Evolutionary conservation across 2,329 filamentous ascomycete species (phyloP), one percentile per base, ranked within the genome.

Genomic region (Trichoderma semiorbis): DNA sequence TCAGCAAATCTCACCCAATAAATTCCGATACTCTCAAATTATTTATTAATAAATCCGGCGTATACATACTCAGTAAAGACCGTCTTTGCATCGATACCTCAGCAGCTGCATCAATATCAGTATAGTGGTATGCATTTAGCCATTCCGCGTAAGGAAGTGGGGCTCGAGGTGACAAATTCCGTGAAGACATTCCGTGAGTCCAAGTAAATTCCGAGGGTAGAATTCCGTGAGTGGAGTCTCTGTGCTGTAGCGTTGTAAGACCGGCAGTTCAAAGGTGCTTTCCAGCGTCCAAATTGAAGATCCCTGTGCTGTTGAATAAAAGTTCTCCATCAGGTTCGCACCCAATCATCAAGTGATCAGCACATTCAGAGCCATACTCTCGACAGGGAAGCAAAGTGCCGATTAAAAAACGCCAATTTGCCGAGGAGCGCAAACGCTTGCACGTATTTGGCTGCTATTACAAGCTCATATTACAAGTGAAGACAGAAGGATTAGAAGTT

Each of bases 241-340:
- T 36, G 34, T 36, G 14, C 34, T 36, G 34, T 36, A 36, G 34
- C 34, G 34, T 36, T 36, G 36, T 39, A 39, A 39, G 36, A 39
- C 36, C n/a, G 18, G n/a, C 43, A 47, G n/a, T n/a, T 47, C 43
- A 7, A 47, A 47, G n/a, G 18, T 21, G 43, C n/a, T 47, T 47
- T n/a, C 5, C 36, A 39, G 6, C 6, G 43, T 21, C 10, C 43
- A 16, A 47, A 47, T 11, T 11, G 18, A 21, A 11, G 10, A 47
- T 47, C 43, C 43, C 4, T 5, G 43, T 47, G 43, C 43, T 18
- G 43, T 47, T n/a, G 18, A 47, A 47, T n/a, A 18, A 47, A 21
- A 3, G 18, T 47, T 47, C 16, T 1, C 43, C 4, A 1, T 47
- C 43, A n/a, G 1, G 18, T 11, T 11, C 43, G 0, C 0, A 1